Evolutionary conservation across 768 basidiomycete genomes (phyloP).

Genomic region (Kwoniella botswanensis): DNA sequence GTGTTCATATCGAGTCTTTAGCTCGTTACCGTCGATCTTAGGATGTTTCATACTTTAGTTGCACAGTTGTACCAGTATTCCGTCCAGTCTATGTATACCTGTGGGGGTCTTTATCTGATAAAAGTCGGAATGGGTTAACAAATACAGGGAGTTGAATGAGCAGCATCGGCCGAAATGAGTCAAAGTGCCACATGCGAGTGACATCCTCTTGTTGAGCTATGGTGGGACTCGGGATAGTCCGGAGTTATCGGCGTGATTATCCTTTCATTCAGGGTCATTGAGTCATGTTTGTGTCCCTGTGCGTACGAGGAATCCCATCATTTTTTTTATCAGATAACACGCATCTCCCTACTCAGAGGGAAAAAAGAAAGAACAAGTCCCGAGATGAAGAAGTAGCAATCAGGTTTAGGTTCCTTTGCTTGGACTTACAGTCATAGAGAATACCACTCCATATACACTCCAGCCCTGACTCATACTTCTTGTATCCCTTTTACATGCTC

Average conservation of each 20-base stretch:
- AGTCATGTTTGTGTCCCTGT: slow-evolving; percentile 12
- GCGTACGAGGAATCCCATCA: slow-evolving; percentile 1
- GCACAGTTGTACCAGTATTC: slow-evolving; percentile 14
- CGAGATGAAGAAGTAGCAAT: neutral
- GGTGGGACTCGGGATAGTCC: slow-evolving; percentile 8
- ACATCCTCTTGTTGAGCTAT: neutral
- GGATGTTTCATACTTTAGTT: neutral
- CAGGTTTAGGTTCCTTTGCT: neutral
- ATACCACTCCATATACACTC: too few species aligned
- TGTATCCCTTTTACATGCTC: neutral
- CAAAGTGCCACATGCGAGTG: slow-evolving; percentile 15
- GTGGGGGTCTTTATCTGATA: neutral
- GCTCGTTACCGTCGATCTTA: neutral
- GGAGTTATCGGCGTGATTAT: slow-evolving; percentile 12
- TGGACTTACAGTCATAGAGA: too few species aligned
- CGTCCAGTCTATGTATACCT: slow-evolving; percentile 2
- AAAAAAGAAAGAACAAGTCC: slow-evolving; percentile 7
- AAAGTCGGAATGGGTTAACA: neutral
- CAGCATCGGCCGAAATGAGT: slow-evolving; percentile 14
- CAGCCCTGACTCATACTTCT: neutral
- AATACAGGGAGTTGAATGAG: too few species aligned
- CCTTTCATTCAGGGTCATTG: slow-evolving; percentile 1
- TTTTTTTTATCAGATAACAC: slow-evolving; percentile 25
- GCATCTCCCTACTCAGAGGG: neutral
- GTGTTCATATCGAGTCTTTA: neutral